Base-by-base conservation (phyloP, 2,329 filamentous ascomycete genomes). In the Basipetospora sp. region DNA sequence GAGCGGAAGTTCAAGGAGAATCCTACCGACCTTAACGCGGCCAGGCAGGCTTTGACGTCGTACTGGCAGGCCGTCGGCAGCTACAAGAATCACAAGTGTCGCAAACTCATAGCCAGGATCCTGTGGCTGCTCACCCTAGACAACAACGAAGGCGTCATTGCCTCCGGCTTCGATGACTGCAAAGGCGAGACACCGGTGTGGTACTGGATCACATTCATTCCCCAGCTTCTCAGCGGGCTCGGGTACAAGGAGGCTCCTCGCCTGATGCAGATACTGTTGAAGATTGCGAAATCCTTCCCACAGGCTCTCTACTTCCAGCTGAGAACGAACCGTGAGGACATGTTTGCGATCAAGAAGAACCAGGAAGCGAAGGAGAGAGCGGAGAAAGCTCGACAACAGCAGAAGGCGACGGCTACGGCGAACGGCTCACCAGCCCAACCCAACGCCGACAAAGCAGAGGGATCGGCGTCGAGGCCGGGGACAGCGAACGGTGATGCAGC, bases 201-300 rank as follows among this genome's bases (percentile, higher is more conserved):
- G 90, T 98, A 96, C 61, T 99, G 90, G 90, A 94, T 96, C 48
- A 96, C 88, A 0, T 98, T 93, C 55, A 96, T 99, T 45, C 90
- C 90, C 14, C 90, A 99, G 57, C 70, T 99, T 30, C 73, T 99
- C 22, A 88, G 85, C 31, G 90, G 88, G 37, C 68, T 98, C 36
- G 84, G 83, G 2, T 80, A 94, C 52, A 87, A 88, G 48, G 92
- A 99, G 58, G 88, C 86, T 10, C 76, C 77, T 4, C 80, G 92
- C 34, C 83, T 88, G 31, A 81, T 90, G 53, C 74, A 75, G 36
- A 84, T 99, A 35, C 69, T 99, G 14, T 72, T 85, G 17, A 93
- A 90, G 64, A 85, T 99, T 52, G 90, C 90, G 37, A 94, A 94
- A 63, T 77, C 82, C 1, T 98, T 93, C 53, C 90, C 90, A 2